Percentiles rank a stretch among this genome's conserved stretches.
Evolutionary conservation across 2,329 filamentous ascomycete species (phyloP).

Genomic region (Leptographium lundbergii): DNA sequence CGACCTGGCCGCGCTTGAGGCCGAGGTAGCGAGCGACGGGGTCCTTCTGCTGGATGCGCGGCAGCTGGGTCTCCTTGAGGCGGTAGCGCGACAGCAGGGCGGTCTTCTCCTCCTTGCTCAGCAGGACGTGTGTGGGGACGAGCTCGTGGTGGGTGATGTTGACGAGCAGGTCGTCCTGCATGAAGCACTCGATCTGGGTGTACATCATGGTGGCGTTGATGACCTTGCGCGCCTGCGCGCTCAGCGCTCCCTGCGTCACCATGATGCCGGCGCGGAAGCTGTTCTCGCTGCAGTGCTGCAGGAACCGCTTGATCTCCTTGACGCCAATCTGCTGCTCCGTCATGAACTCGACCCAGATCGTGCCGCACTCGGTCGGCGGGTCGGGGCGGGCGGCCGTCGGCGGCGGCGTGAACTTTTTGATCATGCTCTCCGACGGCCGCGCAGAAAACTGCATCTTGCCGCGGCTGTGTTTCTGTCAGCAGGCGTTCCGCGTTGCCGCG

Average conservation of each 20-base stretch:
- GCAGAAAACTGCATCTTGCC: slow-evolving; percentile 78
- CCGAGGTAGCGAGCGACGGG: slow-evolving; percentile 89
- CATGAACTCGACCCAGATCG: slow-evolving; percentile 89
- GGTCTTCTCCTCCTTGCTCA: slow-evolving; percentile 81
- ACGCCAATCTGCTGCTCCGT: slow-evolving; percentile 68
- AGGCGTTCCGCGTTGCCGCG: slow-evolving; percentile 1
- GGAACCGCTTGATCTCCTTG: slow-evolving; percentile 83
- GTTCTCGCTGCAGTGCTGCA: slow-evolving; percentile 65
- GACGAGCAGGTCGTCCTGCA: slow-evolving; percentile 89
- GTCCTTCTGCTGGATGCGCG: slow-evolving; percentile 80
- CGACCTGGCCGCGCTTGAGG: slow-evolving; percentile 80
- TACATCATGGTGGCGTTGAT: slow-evolving; percentile 63
- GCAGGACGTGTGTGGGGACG: slow-evolving; percentile 82
- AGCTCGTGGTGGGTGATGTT: slow-evolving; percentile 98
- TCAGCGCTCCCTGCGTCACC: slow-evolving; percentile 71
- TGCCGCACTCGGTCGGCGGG: slow-evolving; percentile 64
- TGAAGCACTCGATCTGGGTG: slow-evolving; percentile 84
- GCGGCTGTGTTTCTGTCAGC: slow-evolving; percentile 41
- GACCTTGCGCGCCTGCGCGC: slow-evolving; percentile 76
- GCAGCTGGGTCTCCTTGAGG: slow-evolving; percentile 93
- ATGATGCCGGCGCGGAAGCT: slow-evolving; percentile 86
- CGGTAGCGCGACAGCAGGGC: slow-evolving; percentile 80
- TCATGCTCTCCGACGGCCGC: slow-evolving; percentile 71
- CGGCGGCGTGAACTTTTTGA: slow-evolving; percentile 67
- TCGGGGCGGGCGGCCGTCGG: slow-evolving; percentile 56